Conservation (phyloP, 2,329 filamentous ascomycete genomes). For the Biscogniauxia mediterranea region DNA sequence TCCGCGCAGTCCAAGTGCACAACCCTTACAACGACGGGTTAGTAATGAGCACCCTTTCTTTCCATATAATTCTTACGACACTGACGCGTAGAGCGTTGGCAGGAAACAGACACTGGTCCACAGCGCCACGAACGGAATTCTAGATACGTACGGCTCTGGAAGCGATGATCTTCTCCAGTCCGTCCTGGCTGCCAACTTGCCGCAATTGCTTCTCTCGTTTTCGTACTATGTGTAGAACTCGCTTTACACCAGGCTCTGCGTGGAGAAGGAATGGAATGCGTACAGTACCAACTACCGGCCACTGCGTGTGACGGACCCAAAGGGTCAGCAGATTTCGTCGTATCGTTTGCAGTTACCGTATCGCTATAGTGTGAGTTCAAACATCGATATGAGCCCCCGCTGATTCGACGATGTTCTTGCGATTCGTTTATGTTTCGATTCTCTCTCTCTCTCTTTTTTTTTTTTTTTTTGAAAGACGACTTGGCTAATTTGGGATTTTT, state of each 20-base stretch:
- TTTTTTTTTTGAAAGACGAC: not conserved
- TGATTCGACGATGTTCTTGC: not conserved
- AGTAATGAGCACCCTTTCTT: not conserved
- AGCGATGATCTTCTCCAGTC: not conserved
- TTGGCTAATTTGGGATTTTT: not conserved
- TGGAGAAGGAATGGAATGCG: slow-evolving; percentile 23
- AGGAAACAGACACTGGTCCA: not conserved
- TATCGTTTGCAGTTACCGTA: slow-evolving; percentile 24
- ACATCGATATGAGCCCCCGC: slow-evolving; percentile 20
- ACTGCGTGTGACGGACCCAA: slow-evolving; percentile 16
- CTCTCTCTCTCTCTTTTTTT: too few relatives aligned
- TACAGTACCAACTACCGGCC: slow-evolving; percentile 8
- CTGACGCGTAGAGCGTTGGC: not conserved
- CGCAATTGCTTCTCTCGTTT: slow-evolving; percentile 22
- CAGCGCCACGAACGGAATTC: not conserved
- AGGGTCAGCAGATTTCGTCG: slow-evolving; percentile 20
- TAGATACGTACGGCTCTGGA: not conserved
- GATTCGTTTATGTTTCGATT: too few relatives aligned
- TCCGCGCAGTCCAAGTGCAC: not conserved
- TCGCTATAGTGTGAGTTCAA: not conserved
- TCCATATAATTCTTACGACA: not conserved
- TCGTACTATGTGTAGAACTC: slow-evolving; percentile 23
- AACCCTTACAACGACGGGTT: slow-evolving; percentile 2
- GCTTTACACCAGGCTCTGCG: slow-evolving; percentile 19
- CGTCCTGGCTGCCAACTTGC: slow-evolving; percentile 12